Evolutionary conservation across 2,329 filamentous ascomycete species (phyloP).

Genomic region (Ceratocystis alfenasii): DNA sequence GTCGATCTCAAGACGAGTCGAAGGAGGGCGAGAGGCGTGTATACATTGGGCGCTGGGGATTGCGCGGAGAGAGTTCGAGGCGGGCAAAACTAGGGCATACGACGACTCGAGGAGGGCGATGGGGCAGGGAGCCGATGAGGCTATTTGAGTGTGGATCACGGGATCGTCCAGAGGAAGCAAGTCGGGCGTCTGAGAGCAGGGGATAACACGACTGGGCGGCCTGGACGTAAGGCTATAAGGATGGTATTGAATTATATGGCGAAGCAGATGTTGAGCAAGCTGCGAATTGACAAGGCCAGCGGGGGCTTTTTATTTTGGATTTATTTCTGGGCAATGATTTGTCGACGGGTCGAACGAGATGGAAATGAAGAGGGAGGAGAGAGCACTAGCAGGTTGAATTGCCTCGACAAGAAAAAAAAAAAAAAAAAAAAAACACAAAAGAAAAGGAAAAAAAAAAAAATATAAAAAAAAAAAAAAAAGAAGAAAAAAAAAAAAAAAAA

Average conservation of each 20-base stretch:
- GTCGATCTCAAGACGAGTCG: constrained; percentile 5
- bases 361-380: not conserved
- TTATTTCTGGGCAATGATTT: not conserved
- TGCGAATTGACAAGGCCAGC: not conserved
- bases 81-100: not conserved
- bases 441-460: constrained; percentile 7
- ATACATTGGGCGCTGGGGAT: constrained; percentile 9
- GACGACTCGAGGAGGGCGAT: not conserved
- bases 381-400: not conserved
- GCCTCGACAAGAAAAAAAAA: constrained; percentile 3
- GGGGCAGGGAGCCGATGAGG: not conserved
- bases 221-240: not conserved
- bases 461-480: not conserved
- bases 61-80: not conserved
- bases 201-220: not conserved
- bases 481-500: constrained; percentile 2
- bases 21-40: not conserved
- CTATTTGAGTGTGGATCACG: not conserved
- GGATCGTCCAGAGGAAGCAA: not conserved
- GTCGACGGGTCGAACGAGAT: not conserved
- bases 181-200: not conserved
- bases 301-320: not conserved
- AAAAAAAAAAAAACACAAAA: too few relatives aligned
- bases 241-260: not conserved
- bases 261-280: not conserved